Conservation (phyloP, 2,329 filamentous ascomycete species). For the Pestalotiopsis sp. region DNA sequence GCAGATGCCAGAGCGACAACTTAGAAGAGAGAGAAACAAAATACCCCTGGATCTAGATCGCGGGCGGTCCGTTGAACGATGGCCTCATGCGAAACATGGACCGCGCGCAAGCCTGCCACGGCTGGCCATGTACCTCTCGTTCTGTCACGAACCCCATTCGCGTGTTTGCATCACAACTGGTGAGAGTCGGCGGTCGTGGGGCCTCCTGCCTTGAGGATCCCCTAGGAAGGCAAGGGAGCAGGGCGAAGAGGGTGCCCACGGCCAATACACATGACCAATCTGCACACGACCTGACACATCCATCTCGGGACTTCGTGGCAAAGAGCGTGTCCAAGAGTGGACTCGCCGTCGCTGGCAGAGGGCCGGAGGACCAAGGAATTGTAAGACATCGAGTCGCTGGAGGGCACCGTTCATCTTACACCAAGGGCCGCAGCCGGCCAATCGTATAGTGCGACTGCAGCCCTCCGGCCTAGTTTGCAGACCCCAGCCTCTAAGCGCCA, state of each 20-base stretch:
- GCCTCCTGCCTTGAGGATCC: slow-evolving; percentile 13
- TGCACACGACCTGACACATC: slow-evolving; percentile 42
- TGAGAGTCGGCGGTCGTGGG: slow-evolving; percentile 28
- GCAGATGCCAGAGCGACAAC: neutral
- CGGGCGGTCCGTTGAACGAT: slow-evolving; percentile 8
- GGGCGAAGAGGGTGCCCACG: slow-evolving; percentile 21
- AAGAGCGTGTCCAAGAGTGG: slow-evolving; percentile 33
- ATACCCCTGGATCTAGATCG: slow-evolving; percentile 3
- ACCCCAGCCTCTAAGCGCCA: slow-evolving; percentile 49
- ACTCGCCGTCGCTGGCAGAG: slow-evolving; percentile 26
- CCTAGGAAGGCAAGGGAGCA: neutral
- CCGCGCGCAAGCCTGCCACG: slow-evolving; percentile 13
- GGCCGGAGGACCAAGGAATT: slow-evolving; percentile 39
- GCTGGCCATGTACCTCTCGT: slow-evolving; percentile 18
- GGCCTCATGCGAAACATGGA: slow-evolving; percentile 16
- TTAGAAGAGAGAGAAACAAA: neutral
- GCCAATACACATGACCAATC: slow-evolving; percentile 35
- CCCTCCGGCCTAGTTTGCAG: slow-evolving; percentile 39
- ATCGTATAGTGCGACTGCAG: slow-evolving; percentile 43
- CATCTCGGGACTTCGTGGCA: slow-evolving; percentile 39
- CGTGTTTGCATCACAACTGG: slow-evolving; percentile 22
- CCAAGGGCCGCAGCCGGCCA: slow-evolving; percentile 37
- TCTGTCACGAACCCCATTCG: slow-evolving; percentile 22
- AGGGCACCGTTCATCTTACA: slow-evolving; percentile 40
- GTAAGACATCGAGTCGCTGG: slow-evolving; percentile 50